Conservation (phyloP, 805 yeast species). For the Wickerhamomyces bovis region DNA sequence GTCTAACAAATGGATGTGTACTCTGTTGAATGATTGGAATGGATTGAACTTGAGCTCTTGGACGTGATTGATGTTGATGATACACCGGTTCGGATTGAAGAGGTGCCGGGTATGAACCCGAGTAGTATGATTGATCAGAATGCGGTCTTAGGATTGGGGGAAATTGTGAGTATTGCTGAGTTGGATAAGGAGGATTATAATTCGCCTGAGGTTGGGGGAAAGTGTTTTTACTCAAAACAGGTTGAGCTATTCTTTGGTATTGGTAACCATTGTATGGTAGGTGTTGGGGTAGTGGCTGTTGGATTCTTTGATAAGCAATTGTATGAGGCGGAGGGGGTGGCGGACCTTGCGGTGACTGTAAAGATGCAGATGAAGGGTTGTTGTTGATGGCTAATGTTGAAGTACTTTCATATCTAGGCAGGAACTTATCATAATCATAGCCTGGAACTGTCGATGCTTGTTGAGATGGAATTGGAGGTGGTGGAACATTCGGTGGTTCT, state of each 20-base stretch:
- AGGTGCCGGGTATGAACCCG: background rate
- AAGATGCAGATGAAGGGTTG: constrained; percentile 1
- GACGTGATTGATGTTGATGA: constrained; percentile 6
- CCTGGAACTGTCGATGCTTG: constrained; percentile 5
- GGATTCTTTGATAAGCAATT: background rate
- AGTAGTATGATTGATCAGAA: background rate
- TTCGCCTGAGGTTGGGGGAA: constrained; percentile 2
- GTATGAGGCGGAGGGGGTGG: constrained; percentile 6
- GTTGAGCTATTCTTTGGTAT: background rate
- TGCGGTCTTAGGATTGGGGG: constrained; percentile 1
- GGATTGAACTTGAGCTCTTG: constrained; percentile 11
- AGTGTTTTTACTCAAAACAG: background rate
- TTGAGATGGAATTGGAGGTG: constrained; percentile 16
- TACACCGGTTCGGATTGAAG: background rate
- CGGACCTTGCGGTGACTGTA: background rate
- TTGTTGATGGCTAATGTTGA: background rate
- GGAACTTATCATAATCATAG: constrained; percentile 1
- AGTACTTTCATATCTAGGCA: constrained; percentile 13
- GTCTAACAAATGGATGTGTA: constrained; percentile 32
- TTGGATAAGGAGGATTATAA: constrained; percentile 4
- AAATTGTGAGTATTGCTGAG: constrained; percentile 1
- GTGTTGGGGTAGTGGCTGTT: background rate
- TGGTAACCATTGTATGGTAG: background rate
- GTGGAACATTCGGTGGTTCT: constrained; percentile 25
- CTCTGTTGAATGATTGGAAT: constrained; percentile 35